Conservation (phyloP, 495 filamentous ascomycete species). For the Sporormia fimetaria region DNA sequence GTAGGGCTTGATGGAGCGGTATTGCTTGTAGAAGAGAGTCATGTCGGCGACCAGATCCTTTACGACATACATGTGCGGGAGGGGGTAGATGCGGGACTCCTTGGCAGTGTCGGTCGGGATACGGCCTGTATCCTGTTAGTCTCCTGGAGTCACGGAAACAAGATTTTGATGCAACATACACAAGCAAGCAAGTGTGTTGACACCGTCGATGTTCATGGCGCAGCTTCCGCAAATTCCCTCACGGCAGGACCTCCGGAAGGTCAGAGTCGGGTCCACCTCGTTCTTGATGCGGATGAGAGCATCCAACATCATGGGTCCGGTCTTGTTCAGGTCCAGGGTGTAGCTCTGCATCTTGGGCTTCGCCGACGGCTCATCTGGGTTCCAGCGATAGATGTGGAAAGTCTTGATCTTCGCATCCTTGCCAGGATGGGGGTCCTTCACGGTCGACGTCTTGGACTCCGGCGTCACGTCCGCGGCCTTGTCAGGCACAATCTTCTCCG, state of each 20-base stretch:
- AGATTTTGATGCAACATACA: constrained; percentile 52
- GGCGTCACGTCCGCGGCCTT: constrained; percentile 27
- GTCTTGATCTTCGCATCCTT: constrained; percentile 64
- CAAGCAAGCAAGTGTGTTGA: constrained; percentile 91
- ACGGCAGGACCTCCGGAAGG: constrained; percentile 86
- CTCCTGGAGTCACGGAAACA: neutral
- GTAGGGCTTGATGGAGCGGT: constrained; percentile 99
- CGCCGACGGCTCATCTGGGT: constrained; percentile 75
- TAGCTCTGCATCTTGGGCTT: constrained; percentile 95
- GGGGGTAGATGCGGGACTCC: constrained; percentile 91
- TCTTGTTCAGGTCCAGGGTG: constrained; percentile 92
- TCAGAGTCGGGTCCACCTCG: constrained; percentile 91
- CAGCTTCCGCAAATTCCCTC: constrained; percentile 98
- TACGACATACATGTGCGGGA: constrained; percentile 97
- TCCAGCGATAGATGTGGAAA: constrained; percentile 99
- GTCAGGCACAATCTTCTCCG: constrained; percentile 8
- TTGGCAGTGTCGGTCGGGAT: constrained; percentile 72
- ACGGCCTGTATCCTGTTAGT: constrained; percentile 50
- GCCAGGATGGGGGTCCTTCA: constrained; percentile 44
- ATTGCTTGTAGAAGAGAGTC: constrained; percentile 99
- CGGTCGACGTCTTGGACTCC: constrained; percentile 42
- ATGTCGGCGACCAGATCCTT: constrained; percentile 97
- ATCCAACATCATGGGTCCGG: constrained; percentile 95
- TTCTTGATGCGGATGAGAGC: constrained; percentile 98
- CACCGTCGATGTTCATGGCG: constrained; percentile 98